These are phyloP conservation scores for Xanthoparmelia taractica DNA, from an alignment of 495 filamentous ascomycete genomes.

Conservation along the genomic window DNA sequence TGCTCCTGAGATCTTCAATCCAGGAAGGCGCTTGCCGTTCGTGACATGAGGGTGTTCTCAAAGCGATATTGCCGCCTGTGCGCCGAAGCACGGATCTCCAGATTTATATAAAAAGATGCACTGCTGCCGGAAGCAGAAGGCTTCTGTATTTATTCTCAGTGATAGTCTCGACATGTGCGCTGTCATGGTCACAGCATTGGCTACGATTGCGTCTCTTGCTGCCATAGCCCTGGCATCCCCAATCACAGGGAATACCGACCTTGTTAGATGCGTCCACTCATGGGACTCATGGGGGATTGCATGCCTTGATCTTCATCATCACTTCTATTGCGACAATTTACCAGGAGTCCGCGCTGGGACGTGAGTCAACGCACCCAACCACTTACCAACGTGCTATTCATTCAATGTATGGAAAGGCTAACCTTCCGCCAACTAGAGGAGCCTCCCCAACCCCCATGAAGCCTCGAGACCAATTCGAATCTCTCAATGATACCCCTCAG, in stretches of 20 bases:
- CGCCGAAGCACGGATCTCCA: not conserved
- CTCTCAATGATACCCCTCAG: not conserved
- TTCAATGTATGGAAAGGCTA: not conserved
- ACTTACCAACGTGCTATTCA: not conserved
- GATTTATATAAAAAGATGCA: not conserved
- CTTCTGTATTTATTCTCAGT: not conserved
- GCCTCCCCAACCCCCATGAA: not conserved
- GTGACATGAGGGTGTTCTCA: not conserved
- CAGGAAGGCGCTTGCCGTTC: too few relatives aligned
- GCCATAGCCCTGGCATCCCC: not conserved
- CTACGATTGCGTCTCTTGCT: not conserved
- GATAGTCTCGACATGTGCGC: not conserved
- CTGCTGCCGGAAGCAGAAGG: not conserved
- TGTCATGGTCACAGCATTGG: not conserved
- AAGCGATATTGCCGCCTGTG: not conserved
- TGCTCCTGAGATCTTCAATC: not conserved
- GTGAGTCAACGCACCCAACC: not conserved
- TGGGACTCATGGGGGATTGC: not conserved
- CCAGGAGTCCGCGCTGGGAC: constrained; percentile 6
- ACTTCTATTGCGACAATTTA: constrained; percentile 4
- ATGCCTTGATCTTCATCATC: not conserved
- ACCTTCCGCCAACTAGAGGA: not conserved
- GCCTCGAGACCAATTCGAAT: not conserved
- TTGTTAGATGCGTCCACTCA: not conserved
- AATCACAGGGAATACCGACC: not conserved